Evolutionary conservation across 78 protist genomes (phyloP).

Genomic region (Parvularia atlantis): DNA sequence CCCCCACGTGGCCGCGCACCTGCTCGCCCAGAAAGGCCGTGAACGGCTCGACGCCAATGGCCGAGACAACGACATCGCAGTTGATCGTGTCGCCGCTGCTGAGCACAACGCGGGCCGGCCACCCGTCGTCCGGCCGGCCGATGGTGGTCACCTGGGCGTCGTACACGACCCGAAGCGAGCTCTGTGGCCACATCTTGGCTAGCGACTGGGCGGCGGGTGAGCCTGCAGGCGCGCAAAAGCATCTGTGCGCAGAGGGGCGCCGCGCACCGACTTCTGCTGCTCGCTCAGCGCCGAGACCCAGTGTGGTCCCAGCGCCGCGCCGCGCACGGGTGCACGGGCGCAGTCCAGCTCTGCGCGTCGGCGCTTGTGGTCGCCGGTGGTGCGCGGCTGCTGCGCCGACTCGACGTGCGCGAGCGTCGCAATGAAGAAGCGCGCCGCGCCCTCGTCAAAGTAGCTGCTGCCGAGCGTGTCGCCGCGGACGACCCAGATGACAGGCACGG

Average conservation of each 20-base stretch:
- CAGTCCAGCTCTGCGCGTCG: neutral
- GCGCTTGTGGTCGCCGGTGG: neutral
- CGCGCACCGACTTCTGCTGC: neutral
- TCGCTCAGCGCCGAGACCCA: neutral
- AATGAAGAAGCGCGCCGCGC: neutral
- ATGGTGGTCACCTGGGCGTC: neutral
- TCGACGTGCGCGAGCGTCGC: neutral
- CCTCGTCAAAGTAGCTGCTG: neutral
- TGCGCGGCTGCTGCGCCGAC: neutral
- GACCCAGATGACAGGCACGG: neutral
- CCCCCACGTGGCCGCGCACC: neutral
- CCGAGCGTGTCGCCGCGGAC: neutral
- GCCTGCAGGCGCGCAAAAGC: neutral
- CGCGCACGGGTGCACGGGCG: neutral
- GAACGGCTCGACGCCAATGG: neutral
- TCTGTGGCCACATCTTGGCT: neutral
- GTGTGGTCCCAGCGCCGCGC: constrained; percentile 1
- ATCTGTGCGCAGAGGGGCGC: neutral
- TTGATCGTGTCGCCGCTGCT: neutral
- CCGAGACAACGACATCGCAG: neutral
- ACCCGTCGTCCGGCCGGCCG: neutral
- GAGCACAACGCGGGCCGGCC: neutral
- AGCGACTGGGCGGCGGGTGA: too few species aligned
- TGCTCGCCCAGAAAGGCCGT: neutral
- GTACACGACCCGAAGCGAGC: neutral